phyloP scores from a whole-genome alignment of 176 grass and related monocot genomes.

The Thalia dealbata region DNA sequence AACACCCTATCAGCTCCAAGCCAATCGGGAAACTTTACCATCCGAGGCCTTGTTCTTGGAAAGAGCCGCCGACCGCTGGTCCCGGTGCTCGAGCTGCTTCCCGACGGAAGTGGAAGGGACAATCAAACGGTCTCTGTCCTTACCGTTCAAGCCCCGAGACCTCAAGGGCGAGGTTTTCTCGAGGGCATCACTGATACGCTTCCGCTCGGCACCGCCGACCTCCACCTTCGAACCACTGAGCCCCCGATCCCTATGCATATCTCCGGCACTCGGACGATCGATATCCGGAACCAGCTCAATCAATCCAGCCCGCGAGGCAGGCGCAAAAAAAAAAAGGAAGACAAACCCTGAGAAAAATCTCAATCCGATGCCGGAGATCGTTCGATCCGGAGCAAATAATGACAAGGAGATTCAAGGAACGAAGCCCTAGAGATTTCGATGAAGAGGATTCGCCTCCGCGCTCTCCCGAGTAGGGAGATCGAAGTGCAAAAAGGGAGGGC shows the following conservation, averaged over 20 bases:
- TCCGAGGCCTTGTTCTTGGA: slow-evolving; percentile 51
- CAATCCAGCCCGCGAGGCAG: not conserved
- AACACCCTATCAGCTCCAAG: not conserved
- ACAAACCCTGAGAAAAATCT: not conserved
- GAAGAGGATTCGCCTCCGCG: not conserved
- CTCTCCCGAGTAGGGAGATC: not conserved
- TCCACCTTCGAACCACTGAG: slow-evolving; percentile 19
- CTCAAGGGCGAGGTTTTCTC: slow-evolving; percentile 71
- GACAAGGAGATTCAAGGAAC: not conserved
- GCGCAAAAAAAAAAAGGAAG: not conserved
- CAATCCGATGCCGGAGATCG: not conserved
- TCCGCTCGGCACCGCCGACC: slow-evolving; percentile 47
- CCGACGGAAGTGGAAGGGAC: slow-evolving; percentile 28
- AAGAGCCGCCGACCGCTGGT: slow-evolving; percentile 18
- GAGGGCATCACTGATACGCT: slow-evolving; percentile 71
- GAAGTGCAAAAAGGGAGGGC: not conserved
- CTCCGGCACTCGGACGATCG: not conserved
- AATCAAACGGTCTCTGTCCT: slow-evolving; percentile 46
- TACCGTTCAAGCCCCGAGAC: slow-evolving; percentile 39
- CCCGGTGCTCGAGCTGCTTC: slow-evolving; percentile 31
- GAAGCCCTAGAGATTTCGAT: not conserved
- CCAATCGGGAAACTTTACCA: slow-evolving; percentile 32
- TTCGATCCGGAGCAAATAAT: not conserved
- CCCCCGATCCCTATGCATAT: slow-evolving; percentile 49
- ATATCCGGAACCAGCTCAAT: not conserved